Conservation (phyloP, 106 monocot genomes). For the Apostasia shenzhenica region DNA sequence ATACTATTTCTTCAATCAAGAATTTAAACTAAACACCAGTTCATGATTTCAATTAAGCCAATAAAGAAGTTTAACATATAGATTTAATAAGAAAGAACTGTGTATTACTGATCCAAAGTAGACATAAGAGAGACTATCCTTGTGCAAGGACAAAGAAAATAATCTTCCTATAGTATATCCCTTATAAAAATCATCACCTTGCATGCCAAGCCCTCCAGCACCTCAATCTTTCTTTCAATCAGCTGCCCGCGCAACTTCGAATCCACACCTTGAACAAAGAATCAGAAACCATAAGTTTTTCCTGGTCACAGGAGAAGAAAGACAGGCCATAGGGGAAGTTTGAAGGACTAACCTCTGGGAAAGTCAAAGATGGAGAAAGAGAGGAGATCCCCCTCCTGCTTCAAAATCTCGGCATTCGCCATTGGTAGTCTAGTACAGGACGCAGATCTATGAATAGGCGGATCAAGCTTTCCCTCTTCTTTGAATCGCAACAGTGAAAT, state of each 20-base stretch:
- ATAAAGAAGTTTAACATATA: too few species aligned
- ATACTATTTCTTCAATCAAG: too few species aligned
- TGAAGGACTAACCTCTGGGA: conserved; percentile 2
- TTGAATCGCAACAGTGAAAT: too few species aligned
- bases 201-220: conserved; percentile 63
- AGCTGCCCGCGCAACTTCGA: conserved; percentile 46
- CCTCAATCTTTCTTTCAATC: conserved; percentile 76
- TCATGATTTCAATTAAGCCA: too few species aligned
- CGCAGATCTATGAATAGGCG: too few species aligned
- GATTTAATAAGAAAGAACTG: too few species aligned
- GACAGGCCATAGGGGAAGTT: not conserved
- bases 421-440: not conserved
- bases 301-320: not conserved
- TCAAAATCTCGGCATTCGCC: conserved; percentile 24
- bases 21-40: too few species aligned
- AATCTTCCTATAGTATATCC: not conserved
- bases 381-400: conserved; percentile 13
- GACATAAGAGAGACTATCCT: not conserved
- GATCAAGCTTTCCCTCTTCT: too few species aligned
- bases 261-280: conserved; percentile 33
- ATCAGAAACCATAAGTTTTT: not conserved
- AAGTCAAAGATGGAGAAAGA: conserved; percentile 26
- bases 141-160: too few species aligned
- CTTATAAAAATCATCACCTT: conserved; percentile 28
- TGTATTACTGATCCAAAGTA: too few species aligned